phyloP scores from a whole-genome alignment of 495 filamentous ascomycete genomes.

The Talaromyces stipitatus region DNA sequence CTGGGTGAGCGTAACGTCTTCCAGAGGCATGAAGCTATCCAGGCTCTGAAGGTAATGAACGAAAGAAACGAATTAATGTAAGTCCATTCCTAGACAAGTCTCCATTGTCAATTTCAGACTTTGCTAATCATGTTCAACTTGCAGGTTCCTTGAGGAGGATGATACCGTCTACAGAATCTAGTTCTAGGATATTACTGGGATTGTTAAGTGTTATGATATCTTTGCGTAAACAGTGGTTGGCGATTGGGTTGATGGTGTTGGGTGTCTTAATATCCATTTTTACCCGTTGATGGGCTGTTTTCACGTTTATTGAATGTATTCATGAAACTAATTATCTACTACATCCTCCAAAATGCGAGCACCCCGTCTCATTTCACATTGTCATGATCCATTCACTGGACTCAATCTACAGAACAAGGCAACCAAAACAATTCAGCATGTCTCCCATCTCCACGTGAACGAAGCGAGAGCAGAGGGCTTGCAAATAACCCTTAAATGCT shows the following conservation, averaged over 20 bases:
- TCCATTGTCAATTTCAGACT: not conserved
- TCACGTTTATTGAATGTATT: not conserved
- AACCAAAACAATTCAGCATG: too few relatives aligned
- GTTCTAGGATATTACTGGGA: not conserved
- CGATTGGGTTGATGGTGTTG: not conserved
- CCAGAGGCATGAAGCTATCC: slow-evolving; percentile 60
- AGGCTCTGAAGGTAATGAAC: slow-evolving; percentile 72
- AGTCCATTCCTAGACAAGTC: slow-evolving; percentile 29
- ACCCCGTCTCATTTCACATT: too few relatives aligned
- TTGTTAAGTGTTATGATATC: not conserved
- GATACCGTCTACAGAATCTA: slow-evolving; percentile 45
- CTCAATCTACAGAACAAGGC: too few relatives aligned
- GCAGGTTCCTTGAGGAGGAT: slow-evolving; percentile 46
- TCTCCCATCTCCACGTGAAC: too few relatives aligned
- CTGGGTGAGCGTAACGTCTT: slow-evolving; percentile 49
- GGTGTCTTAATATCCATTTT: not conserved
- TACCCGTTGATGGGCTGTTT: not conserved
- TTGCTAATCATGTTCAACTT: not conserved
- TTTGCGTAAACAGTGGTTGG: not conserved
- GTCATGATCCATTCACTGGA: too few relatives aligned
- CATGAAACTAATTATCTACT: not conserved
- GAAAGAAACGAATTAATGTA: slow-evolving; percentile 88
- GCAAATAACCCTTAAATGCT: too few relatives aligned
- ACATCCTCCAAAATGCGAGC: not conserved
- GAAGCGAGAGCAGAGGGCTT: too few relatives aligned